Conservation (phyloP, 179 eudicot genomes). For the Carnegiea gigantea region DNA sequence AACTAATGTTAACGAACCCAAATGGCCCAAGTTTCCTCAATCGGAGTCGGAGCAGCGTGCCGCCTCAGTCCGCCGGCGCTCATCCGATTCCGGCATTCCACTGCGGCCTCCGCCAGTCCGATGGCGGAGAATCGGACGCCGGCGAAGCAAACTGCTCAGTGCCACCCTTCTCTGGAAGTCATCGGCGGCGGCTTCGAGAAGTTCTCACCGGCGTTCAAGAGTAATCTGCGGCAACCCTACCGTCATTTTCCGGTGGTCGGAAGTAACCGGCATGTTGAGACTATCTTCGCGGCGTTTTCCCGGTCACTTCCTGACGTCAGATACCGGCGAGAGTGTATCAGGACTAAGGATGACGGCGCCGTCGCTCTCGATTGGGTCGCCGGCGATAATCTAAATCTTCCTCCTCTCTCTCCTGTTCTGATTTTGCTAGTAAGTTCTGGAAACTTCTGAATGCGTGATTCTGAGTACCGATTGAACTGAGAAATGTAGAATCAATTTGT, state of each 20-base stretch:
- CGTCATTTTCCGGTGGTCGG: conserved; percentile 54
- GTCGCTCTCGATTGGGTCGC: conserved; percentile 92
- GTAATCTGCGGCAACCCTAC: conserved; percentile 51
- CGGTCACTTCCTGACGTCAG: conserved; percentile 64
- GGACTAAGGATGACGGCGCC: conserved; percentile 61
- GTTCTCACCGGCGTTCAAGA: conserved; percentile 50
- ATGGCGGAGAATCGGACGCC: neutral
- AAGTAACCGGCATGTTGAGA: conserved; percentile 75
- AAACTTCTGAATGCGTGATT: neutral
- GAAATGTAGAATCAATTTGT: conserved; percentile 2
- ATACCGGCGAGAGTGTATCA: conserved; percentile 70
- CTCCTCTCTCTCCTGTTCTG: conserved; percentile 55
- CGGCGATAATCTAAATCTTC: conserved; percentile 52
- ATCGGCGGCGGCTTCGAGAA: conserved; percentile 53
- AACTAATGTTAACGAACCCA: neutral
- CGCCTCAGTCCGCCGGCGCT: neutral
- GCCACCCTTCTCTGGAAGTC: conserved; percentile 65
- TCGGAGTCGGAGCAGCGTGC: conserved; percentile 6
- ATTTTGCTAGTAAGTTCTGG: conserved; percentile 59
- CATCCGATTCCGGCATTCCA: neutral
- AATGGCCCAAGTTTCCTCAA: neutral
- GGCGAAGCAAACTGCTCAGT: neutral
- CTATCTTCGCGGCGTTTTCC: conserved; percentile 77
- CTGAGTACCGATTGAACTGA: neutral
- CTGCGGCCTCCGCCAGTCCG: neutral